A percentile compares a stretch with the other conserved stretches of the same genome.
These are phyloP conservation scores for Colletotrichum aenigma DNA, from an alignment of 2,329 filamentous ascomycete species.

Conservation along the genomic window DNA sequence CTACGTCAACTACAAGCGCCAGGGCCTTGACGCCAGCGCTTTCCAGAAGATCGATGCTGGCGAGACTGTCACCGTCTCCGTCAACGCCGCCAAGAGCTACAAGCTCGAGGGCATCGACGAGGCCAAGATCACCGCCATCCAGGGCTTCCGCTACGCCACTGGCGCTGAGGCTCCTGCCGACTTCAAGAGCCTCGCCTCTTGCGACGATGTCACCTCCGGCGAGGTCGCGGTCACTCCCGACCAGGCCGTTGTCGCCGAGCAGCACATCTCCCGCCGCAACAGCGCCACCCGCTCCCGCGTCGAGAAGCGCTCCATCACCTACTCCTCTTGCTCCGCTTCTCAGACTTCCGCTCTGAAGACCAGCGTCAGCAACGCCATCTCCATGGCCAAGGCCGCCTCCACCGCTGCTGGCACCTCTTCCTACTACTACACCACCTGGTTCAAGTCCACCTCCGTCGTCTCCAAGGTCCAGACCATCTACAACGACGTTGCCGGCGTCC, in stretches of 20 bases:
- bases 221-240: slow-evolving; percentile 8
- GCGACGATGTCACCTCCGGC: neutral
- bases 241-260: neutral
- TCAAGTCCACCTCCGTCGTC: slow-evolving; percentile 7
- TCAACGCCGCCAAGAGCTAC: slow-evolving; percentile 18
- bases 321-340: slow-evolving; percentile 11
- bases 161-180: neutral
- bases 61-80: slow-evolving; percentile 8
- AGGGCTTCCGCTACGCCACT: slow-evolving; percentile 14
- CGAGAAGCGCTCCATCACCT: slow-evolving; percentile 15
- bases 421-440: slow-evolving; percentile 18
- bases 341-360: slow-evolving; percentile 1
- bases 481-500: slow-evolving; percentile 9
- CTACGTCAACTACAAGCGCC: slow-evolving; percentile 18
- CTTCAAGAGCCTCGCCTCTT: neutral
- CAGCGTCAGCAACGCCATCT: slow-evolving; percentile 8
- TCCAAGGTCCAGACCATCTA: slow-evolving; percentile 16
- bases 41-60: slow-evolving; percentile 18
- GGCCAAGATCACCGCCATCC: slow-evolving; percentile 15
- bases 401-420: neutral
- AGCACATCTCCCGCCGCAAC: slow-evolving; percentile 10
- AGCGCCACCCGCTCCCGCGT: neutral
- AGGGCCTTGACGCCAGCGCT: neutral
- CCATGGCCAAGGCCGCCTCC: slow-evolving; percentile 14
- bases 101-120: slow-evolving; percentile 6